These are phyloP conservation scores for Pseudotsuga menziesii DNA, from an alignment of 75 land plant species.

Conservation along the genomic window DNA sequence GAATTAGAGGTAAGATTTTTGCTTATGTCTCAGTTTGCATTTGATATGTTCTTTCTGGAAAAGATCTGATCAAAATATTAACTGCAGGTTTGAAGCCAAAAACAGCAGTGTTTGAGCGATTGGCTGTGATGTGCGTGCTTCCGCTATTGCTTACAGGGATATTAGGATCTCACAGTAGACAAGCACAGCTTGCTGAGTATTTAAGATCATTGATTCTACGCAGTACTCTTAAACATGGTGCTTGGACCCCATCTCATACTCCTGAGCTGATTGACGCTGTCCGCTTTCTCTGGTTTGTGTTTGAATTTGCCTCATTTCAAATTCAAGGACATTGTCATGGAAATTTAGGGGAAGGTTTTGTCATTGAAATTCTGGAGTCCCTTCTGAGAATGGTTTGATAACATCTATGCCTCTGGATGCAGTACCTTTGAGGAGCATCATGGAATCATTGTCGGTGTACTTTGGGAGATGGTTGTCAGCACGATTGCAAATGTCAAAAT, in stretches of 20 bases:
- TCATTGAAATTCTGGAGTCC: neutral
- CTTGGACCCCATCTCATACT: slow-evolving; percentile 29
- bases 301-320: neutral
- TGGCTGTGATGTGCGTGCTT: slow-evolving; percentile 69
- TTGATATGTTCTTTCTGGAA: neutral
- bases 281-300: slow-evolving; percentile 87
- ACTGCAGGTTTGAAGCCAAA: slow-evolving; percentile 71
- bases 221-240: slow-evolving; percentile 37
- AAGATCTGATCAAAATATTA: slow-evolving; percentile 4
- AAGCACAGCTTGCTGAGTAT: slow-evolving; percentile 55
- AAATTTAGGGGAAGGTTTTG: neutral
- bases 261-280: slow-evolving; percentile 78
- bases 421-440: slow-evolving; percentile 90
- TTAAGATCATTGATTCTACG: slow-evolving; percentile 63
- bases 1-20: slow-evolving; percentile 50
- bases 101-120: slow-evolving; percentile 53
- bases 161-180: slow-evolving; percentile 54
- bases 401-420: slow-evolving; percentile 13
- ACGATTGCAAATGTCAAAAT: slow-evolving; percentile 67
- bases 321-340: neutral
- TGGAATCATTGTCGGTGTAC: slow-evolving; percentile 63
- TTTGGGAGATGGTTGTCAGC: slow-evolving; percentile 96
- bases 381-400: neutral
- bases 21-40: neutral
- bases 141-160: slow-evolving; percentile 88